Evolutionary conservation across 2,329 filamentous ascomycete genomes (phyloP).

Genomic region (Cadophora gregata): DNA sequence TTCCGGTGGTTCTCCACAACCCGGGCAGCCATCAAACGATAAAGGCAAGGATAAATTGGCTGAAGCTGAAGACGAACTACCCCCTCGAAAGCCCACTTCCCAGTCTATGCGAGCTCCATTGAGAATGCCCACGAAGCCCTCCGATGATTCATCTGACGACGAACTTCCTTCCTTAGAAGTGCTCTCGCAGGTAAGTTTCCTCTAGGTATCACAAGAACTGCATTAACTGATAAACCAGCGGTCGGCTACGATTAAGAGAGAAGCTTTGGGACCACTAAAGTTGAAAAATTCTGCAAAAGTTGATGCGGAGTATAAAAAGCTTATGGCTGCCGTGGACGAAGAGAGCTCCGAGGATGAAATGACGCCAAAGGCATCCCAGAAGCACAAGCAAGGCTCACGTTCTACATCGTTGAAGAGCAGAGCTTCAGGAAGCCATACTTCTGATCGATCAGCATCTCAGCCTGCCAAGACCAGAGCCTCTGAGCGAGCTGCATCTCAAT

Average conservation of each 20-base stretch:
- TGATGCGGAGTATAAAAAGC: slow-evolving; percentile 50
- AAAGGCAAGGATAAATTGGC: slow-evolving; percentile 4
- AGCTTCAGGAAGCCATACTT: neutral
- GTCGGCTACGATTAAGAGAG: slow-evolving; percentile 38
- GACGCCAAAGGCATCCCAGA: slow-evolving; percentile 35
- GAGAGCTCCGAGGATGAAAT: slow-evolving; percentile 28
- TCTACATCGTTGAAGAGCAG: slow-evolving; percentile 19
- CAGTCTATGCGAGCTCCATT: neutral
- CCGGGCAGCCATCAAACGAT: neutral
- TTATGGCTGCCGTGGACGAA: slow-evolving; percentile 50
- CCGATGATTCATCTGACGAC: slow-evolving; percentile 31
- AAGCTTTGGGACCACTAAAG: slow-evolving; percentile 28
- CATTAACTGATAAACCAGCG: slow-evolving; percentile 30
- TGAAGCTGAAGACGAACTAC: neutral
- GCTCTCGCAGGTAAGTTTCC: slow-evolving; percentile 33
- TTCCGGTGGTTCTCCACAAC: slow-evolving; percentile 6
- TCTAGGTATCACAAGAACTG: neutral
- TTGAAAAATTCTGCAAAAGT: slow-evolving; percentile 26
- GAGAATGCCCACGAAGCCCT: neutral
- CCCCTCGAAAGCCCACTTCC: neutral
- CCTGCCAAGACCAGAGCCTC: neutral
- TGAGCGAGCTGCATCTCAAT: slow-evolving; percentile 20
- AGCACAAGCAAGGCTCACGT: slow-evolving; percentile 17
- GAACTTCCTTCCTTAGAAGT: slow-evolving; percentile 35
- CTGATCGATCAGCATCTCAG: slow-evolving; percentile 20